Evolutionary conservation across 2,329 filamentous ascomycete genomes (phyloP).

Genomic region (Ophiostoma sp.): DNA sequence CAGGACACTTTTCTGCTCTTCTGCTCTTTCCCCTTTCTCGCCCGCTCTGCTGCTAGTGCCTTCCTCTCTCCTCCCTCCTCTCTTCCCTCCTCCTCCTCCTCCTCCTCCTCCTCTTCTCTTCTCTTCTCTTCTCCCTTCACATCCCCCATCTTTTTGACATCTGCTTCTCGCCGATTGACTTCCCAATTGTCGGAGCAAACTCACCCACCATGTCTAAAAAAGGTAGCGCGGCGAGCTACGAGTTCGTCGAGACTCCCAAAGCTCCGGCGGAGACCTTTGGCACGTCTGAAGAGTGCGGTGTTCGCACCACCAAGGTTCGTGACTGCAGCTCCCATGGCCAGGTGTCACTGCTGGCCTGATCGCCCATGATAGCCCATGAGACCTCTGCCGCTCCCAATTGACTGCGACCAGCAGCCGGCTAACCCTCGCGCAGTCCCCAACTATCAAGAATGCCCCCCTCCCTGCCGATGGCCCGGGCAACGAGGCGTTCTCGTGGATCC

Average conservation of each 20-base stretch:
- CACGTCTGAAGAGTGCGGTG: conserved; percentile 50
- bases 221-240: conserved; percentile 52
- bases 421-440: conserved; percentile 57
- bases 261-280: conserved; percentile 45
- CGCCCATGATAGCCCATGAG: neutral
- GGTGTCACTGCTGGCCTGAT: no score
- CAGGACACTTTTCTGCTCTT: conserved; percentile 10
- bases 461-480: conserved; percentile 81
- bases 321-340: no score
- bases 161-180: conserved; percentile 20
- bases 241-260: conserved; percentile 57
- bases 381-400: neutral
- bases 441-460: conserved; percentile 91
- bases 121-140: neutral
- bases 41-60: neutral
- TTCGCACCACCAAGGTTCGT: conserved; percentile 50
- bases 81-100: neutral
- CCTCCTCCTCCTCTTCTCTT: conserved; percentile 1
- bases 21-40: neutral
- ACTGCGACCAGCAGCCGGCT: conserved; percentile 14
- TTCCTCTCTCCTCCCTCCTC: conserved; percentile 1
- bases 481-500: conserved; percentile 79
- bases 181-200: conserved; percentile 21
- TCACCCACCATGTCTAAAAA: conserved; percentile 45
- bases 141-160: neutral